A percentile compares a stretch with the other conserved stretches of the same genome.
Evolutionary conservation across 2,329 filamentous ascomycete genomes (phyloP).

Genomic region (Pseudogymnoascus sp.): DNA sequence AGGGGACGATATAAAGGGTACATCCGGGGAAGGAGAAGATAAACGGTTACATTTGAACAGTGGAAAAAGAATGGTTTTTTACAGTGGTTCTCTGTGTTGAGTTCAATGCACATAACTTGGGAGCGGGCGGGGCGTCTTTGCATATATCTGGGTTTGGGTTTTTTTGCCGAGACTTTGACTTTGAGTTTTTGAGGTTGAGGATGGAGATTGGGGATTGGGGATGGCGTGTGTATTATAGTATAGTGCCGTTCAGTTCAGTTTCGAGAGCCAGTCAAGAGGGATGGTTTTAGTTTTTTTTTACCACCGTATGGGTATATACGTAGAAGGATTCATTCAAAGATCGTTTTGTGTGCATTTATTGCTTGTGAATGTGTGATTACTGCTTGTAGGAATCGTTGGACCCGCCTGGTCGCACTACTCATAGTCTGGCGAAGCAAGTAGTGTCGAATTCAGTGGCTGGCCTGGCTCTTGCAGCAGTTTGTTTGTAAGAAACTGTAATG

Average conservation of each 20-base stretch:
- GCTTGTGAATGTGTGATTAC: not conserved
- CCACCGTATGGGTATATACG: constrained; percentile 1
- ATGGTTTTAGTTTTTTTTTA: not conserved
- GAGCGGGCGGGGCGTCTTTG: not conserved
- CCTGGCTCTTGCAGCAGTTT: no score
- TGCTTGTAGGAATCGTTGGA: no score
- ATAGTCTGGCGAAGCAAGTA: no score
- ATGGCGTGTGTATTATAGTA: not conserved
- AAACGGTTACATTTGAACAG: not conserved
- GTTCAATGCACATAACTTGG: not conserved
- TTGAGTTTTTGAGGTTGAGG: not conserved
- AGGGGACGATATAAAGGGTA: not conserved
- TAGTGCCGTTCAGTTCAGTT: not conserved
- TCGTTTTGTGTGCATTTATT: not conserved
- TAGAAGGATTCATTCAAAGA: not conserved
- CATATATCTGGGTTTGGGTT: not conserved
- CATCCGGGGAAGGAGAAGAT: not conserved
- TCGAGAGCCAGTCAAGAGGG: not conserved
- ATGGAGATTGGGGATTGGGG: not conserved
- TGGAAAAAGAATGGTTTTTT: not conserved
- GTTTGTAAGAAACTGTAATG: no score
- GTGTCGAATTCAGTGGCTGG: no score
- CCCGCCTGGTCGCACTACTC: no score
- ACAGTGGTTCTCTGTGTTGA: not conserved
- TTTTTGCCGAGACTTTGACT: not conserved